phyloP scores from a whole-genome alignment of 441 rosid species.

The Corymbia citriodora region DNA sequence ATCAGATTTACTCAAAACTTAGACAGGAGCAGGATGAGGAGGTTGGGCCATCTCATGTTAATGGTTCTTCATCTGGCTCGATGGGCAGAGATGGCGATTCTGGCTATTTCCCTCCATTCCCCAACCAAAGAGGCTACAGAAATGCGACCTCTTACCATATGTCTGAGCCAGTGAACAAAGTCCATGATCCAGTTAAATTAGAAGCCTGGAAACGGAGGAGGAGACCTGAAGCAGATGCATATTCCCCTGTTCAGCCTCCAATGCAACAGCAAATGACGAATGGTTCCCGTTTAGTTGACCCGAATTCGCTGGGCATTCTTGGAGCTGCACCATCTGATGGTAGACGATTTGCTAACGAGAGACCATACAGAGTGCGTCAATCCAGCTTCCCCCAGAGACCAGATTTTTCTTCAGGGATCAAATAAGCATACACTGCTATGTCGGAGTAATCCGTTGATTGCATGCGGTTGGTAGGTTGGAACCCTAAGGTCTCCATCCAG shows the following conservation, averaged over 20 bases:
- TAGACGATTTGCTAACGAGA: constrained; percentile 37
- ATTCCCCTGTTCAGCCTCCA: constrained; percentile 35
- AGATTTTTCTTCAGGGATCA: constrained; percentile 40
- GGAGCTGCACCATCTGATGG: constrained; percentile 95
- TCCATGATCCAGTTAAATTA: constrained; percentile 59
- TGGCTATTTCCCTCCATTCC: constrained; percentile 27
- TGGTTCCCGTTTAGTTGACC: constrained; percentile 41
- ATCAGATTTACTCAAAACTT: constrained; percentile 87
- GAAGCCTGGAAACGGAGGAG: constrained; percentile 86
- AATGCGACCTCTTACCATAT: constrained; percentile 34
- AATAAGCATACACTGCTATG: not conserved
- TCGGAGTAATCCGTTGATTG: not conserved
- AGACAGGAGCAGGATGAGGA: constrained; percentile 80
- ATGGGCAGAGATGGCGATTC: constrained; percentile 39
- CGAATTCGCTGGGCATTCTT: constrained; percentile 84
- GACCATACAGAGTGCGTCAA: constrained; percentile 53
- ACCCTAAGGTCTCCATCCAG: not conserved
- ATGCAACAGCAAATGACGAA: constrained; percentile 29
- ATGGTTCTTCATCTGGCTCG: constrained; percentile 39
- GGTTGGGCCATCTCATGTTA: constrained; percentile 62
- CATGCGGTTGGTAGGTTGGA: not conserved
- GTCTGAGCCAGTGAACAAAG: constrained; percentile 43
- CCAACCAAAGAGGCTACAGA: constrained; percentile 54
- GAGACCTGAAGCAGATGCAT: constrained; percentile 53
- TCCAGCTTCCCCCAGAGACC: constrained; percentile 58